phyloP scores from a whole-genome alignment of 2,329 filamentous ascomycete genomes.

The Hypoxylon sp. region DNA sequence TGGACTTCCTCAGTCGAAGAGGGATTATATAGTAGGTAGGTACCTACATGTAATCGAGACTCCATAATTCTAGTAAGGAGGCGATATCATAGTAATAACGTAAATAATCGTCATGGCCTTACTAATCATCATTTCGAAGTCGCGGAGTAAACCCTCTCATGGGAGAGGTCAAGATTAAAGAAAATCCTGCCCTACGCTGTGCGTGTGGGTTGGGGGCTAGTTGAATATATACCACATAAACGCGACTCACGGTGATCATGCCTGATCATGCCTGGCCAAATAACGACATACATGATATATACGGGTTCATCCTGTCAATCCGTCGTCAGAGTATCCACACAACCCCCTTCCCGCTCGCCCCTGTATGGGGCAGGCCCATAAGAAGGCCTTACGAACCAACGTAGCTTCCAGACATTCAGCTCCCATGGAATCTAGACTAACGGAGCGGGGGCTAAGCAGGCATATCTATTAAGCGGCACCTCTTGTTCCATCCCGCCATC shows the following conservation, averaged over 20 bases:
- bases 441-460: neutral
- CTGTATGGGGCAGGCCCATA: conserved; percentile 29
- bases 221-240: neutral
- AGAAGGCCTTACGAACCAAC: neutral
- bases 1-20: neutral
- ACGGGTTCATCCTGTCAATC: conserved; percentile 4
- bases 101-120: neutral
- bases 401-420: conserved; percentile 1
- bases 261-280: conserved; percentile 11
- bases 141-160: neutral
- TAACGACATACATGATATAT: conserved; percentile 14
- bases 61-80: neutral
- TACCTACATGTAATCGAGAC: neutral
- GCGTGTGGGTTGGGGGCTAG: neutral
- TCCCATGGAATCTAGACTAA: conserved; percentile 23
- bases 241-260: neutral
- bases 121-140: neutral
- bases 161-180: neutral
- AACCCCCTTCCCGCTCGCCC: conserved; percentile 8
- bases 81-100: neutral
- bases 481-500: conserved; percentile 11
- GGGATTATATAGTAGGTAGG: neutral
- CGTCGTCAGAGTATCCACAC: conserved; percentile 36
- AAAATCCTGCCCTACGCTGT: no score
- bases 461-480: neutral